phyloP scores from a whole-genome alignment of 768 basidiomycete species.

The Crucibulum laeve region DNA sequence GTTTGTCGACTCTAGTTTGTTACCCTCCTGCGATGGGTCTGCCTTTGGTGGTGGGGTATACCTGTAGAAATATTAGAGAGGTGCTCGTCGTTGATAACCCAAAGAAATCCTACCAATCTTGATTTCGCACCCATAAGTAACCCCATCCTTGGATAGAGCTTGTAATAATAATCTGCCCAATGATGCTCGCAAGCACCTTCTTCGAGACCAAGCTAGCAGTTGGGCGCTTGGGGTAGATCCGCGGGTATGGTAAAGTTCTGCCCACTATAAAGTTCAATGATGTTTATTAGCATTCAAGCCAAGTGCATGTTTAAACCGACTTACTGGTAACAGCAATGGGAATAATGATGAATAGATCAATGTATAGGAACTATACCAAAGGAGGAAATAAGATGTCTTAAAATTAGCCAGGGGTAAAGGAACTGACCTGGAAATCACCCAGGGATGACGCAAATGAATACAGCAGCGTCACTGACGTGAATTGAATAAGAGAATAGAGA shows the following conservation, averaged over 20 bases:
- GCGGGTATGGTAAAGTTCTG: conserved; percentile 84
- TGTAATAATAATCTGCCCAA: conserved; percentile 89
- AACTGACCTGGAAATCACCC: conserved; percentile 88
- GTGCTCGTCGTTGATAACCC: neutral
- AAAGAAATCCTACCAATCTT: conserved; percentile 64
- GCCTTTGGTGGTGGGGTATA: conserved; percentile 64
- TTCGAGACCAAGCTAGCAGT: conserved; percentile 95
- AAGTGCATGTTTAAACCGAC: conserved; percentile 20
- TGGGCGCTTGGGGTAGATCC: conserved; percentile 84
- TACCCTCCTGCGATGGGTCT: conserved; percentile 42
- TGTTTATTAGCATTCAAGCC: neutral
- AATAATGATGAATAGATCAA: conserved; percentile 97
- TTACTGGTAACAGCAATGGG: conserved; percentile 94
- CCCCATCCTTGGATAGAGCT: conserved; percentile 80
- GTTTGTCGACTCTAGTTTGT: conserved; percentile 79
- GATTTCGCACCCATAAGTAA: conserved; percentile 83
- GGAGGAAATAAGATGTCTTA: conserved; percentile 9
- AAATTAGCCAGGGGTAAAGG: conserved; percentile 3
- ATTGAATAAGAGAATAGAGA: conserved; percentile 96
- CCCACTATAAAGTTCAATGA: conserved; percentile 63
- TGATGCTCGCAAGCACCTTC: conserved; percentile 89
- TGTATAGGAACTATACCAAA: conserved; percentile 78
- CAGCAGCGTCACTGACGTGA: conserved; percentile 93
- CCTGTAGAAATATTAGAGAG: conserved; percentile 35
- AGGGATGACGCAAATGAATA: conserved; percentile 96